Conservation (phyloP, 2,329 filamentous ascomycete species). For the Claviceps arundinis region DNA sequence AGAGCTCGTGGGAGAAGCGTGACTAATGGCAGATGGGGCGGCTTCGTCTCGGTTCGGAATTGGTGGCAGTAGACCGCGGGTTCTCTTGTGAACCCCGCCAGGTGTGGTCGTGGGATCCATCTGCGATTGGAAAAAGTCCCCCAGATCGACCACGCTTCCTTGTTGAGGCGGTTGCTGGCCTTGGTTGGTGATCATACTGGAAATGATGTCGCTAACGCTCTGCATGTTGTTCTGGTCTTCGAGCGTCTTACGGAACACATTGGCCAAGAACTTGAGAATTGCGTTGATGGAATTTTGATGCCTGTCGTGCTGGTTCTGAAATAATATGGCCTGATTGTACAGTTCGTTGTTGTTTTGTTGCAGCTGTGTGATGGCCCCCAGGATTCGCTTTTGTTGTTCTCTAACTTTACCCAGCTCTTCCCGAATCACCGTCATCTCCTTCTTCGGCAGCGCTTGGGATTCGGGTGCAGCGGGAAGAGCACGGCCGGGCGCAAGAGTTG, state of each 20-base stretch:
- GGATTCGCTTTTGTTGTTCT: slow-evolving; percentile 76
- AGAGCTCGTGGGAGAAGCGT: slow-evolving; percentile 17
- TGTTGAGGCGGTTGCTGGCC: slow-evolving; percentile 31
- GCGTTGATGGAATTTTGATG: slow-evolving; percentile 98
- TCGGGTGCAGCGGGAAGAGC: slow-evolving; percentile 28
- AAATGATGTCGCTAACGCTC: slow-evolving; percentile 75
- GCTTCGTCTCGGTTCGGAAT: slow-evolving; percentile 29
- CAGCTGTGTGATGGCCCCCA: slow-evolving; percentile 64
- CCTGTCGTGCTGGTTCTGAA: slow-evolving; percentile 85
- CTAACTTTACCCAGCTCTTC: slow-evolving; percentile 72
- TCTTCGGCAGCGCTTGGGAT: slow-evolving; percentile 42
- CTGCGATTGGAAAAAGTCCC: slow-evolving; percentile 41
- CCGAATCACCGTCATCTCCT: slow-evolving; percentile 66
- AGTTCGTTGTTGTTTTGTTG: slow-evolving; percentile 78
- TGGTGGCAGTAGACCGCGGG: slow-evolving; percentile 40
- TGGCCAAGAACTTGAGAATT: slow-evolving; percentile 93
- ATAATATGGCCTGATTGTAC: slow-evolving; percentile 75
- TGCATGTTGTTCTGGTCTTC: slow-evolving; percentile 59
- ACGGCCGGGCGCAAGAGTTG: slow-evolving; percentile 12
- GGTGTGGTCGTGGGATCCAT: slow-evolving; percentile 23
- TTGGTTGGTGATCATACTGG: slow-evolving; percentile 53
- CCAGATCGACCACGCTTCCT: slow-evolving; percentile 48
- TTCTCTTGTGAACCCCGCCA: slow-evolving; percentile 33
- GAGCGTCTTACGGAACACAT: slow-evolving; percentile 86
- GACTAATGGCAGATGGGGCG: slow-evolving; percentile 15